Base-by-base conservation (phyloP, 495 filamentous ascomycete genomes). In the Penicillium chermesinum region DNA sequence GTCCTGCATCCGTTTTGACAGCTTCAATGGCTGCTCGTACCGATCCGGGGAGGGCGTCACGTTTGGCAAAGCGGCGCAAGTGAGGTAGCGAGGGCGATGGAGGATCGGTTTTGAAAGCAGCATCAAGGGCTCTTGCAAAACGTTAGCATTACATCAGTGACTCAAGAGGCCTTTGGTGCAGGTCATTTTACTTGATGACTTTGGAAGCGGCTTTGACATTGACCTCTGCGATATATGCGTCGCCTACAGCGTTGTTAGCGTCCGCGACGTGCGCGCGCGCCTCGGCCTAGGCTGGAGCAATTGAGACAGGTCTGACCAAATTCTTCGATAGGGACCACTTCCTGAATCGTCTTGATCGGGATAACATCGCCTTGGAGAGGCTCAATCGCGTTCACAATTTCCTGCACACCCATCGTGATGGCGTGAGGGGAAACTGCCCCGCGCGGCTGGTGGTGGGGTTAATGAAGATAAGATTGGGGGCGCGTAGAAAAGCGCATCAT, bases 41-140 rank as follows among this genome's bases (percentile, higher is more conserved):
- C 15, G 66, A 55, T 4, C 59, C 36, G 1, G 89, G 87, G 4
- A 96, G 72, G 53, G 81, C 82, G 32, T 76, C 74, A 20, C 73
- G 78, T 61, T 88, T 91, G 37, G 82, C 83, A 48, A 93, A 87
- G 41, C 89, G 81, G 37, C 89, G 83, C 15, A 97, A 78, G 63
- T 98, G 93, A 58, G 79, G 76, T 25, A 89, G 70, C 50, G 84
- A 78, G 44, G 78, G 74, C 55, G 73, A 71, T n/a, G 25, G 25
- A 73, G 65, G 34, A 55, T 80, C 69, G 56, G 77, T 76, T 25
- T 78, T 79, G 38, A 82, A 70, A 41, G 64, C 53, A 12, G 58
- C 38, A 45, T 78, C 72, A 22, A 78, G 59, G 22, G 55, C 63
- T 56, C 73, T 77, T 38, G 40, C 14, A 1, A 14, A 27, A 3